Evolutionary conservation across 2,329 filamentous ascomycete genomes (phyloP).

Genomic region (Hymenoscyphus repandus): DNA sequence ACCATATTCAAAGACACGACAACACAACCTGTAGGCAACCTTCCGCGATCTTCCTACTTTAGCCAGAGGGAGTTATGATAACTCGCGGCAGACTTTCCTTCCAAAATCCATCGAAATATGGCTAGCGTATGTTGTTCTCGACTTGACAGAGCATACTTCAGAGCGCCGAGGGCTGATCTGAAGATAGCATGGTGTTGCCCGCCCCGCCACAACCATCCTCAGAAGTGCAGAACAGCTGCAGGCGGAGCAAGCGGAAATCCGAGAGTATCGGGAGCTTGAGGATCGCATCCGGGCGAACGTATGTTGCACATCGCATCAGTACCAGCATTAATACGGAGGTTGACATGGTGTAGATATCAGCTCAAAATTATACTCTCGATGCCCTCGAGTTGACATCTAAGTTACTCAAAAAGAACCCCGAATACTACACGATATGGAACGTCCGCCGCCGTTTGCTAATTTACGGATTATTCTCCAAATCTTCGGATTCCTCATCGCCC

Average conservation of each 20-base stretch:
- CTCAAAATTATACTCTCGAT: constrained; percentile 37
- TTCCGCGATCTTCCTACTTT: too few species aligned
- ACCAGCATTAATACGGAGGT: neutral
- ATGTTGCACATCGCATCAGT: constrained; percentile 11
- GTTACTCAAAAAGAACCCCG: constrained; percentile 71
- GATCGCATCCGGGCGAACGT: constrained; percentile 63
- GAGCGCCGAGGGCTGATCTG: constrained; percentile 24
- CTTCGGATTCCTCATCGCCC: constrained; percentile 44
- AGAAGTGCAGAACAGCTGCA: constrained; percentile 65
- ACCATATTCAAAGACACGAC: too few species aligned
- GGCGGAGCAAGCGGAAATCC: constrained; percentile 70
- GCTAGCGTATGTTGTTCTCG: constrained; percentile 32
- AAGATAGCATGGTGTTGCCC: constrained; percentile 75
- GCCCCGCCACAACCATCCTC: constrained; percentile 51
- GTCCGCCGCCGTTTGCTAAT: constrained; percentile 68
- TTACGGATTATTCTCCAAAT: constrained; percentile 51
- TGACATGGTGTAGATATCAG: constrained; percentile 25
- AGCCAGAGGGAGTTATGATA: too few species aligned
- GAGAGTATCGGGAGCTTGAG: constrained; percentile 68
- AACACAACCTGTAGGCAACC: too few species aligned
- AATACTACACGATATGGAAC: constrained; percentile 92
- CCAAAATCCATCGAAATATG: constrained; percentile 23
- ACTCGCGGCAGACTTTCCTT: neutral
- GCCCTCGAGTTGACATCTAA: constrained; percentile 66
- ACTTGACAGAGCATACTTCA: constrained; percentile 5